Evolutionary conservation across 2,329 filamentous ascomycete genomes (phyloP).

Genomic region (Lachnellula suecica): DNA sequence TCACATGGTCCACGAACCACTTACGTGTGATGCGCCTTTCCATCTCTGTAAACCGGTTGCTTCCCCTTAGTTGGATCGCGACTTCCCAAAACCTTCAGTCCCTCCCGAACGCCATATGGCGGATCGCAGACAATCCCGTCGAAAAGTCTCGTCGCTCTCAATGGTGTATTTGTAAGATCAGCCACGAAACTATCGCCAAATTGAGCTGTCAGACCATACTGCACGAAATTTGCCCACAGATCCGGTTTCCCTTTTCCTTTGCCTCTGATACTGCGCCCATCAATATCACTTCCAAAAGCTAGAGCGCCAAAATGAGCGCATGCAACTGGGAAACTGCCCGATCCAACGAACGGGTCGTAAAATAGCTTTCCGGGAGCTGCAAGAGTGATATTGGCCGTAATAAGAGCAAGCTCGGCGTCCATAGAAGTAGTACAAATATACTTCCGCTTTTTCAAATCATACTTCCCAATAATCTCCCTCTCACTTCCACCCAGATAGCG

Average conservation of each 20-base stretch:
- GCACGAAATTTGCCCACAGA: constrained; percentile 70
- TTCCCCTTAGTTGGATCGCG: constrained; percentile 62
- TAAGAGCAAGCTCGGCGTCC: constrained; percentile 88
- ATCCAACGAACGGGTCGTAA: constrained; percentile 95
- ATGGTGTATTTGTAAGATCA: constrained; percentile 84
- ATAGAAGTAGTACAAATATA: constrained; percentile 98
- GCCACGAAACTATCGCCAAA: constrained; percentile 81
- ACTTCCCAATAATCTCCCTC: constrained; percentile 67
- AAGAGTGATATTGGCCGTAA: constrained; percentile 88
- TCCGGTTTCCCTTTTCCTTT: constrained; percentile 49
- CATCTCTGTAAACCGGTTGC: constrained; percentile 63
- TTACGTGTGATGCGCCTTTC: constrained; percentile 67
- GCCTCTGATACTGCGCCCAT: constrained; percentile 84
- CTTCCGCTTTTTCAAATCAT: constrained; percentile 86
- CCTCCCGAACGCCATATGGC: constrained; percentile 92
- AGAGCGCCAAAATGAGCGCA: constrained; percentile 87
- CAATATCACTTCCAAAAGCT: constrained; percentile 87
- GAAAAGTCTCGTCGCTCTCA: constrained; percentile 60
- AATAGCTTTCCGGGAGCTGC: constrained; percentile 82
- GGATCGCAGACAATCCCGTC: constrained; percentile 96
- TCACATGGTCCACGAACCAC: constrained; percentile 27
- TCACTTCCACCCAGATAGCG: constrained; percentile 66
- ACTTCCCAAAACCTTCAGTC: constrained; percentile 80
- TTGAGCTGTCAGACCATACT: constrained; percentile 68
- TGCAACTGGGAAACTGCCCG: constrained; percentile 87